Percentiles rank a stretch among this genome's conserved stretches.
Conservation (phyloP, 164 flowering plant genomes). For the Macadamia tetraphylla region DNA sequence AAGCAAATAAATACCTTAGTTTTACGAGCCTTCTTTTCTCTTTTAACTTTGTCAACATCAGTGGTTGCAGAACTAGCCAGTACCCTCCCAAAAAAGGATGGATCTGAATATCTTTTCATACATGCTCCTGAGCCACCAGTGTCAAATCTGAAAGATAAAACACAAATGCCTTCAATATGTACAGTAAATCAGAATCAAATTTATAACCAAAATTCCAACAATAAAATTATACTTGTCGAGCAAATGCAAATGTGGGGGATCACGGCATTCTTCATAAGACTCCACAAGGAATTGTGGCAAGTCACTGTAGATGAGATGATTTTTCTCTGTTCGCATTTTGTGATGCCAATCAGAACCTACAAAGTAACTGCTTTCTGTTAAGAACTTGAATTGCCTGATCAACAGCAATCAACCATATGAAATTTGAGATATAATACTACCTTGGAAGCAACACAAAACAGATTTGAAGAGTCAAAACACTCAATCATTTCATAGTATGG, state of each 20-base stretch:
- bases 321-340: conserved; percentile 41
- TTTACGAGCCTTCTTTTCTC: conserved; percentile 47
- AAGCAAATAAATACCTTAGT: conserved; percentile 42
- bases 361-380: conserved; percentile 27
- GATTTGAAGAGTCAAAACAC: neutral
- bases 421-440: neutral
- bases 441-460: neutral
- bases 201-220: conserved; percentile 1
- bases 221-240: conserved; percentile 69
- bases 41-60: conserved; percentile 28
- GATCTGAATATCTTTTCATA: conserved; percentile 80
- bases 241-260: conserved; percentile 74
- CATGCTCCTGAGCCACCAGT: conserved; percentile 82
- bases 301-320: conserved; percentile 66
- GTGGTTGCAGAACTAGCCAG: conserved; percentile 30
- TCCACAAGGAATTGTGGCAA: conserved; percentile 81
- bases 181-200: neutral
- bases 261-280: conserved; percentile 81
- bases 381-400: conserved; percentile 13
- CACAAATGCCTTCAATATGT: conserved; percentile 1
- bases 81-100: conserved; percentile 56
- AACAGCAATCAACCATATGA: neutral
- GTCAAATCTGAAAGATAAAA: conserved; percentile 59
- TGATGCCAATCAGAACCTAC: conserved; percentile 94
- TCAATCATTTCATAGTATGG: neutral